Percentiles rank a stretch among this genome's conserved stretches.
Conservation (phyloP, 345 rosid species). For the Citrus reticulata region DNA sequence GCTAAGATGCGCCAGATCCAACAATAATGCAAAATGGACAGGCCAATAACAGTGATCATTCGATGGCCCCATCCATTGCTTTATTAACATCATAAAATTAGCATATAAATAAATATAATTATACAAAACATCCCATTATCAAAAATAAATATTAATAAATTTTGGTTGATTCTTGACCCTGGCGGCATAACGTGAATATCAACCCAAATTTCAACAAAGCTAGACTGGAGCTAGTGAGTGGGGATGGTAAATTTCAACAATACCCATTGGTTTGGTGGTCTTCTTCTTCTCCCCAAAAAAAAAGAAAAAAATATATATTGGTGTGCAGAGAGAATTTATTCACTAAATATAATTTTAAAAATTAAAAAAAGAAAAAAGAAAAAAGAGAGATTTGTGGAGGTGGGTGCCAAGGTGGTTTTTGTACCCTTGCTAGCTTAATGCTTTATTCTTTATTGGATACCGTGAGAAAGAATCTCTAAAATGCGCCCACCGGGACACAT, state of each 20-base stretch:
- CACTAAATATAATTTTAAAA: too few relatives aligned
- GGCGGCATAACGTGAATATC: not conserved
- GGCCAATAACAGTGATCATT: not conserved
- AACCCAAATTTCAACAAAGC: constrained; percentile 3
- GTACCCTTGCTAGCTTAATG: not conserved
- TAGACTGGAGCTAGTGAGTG: not conserved
- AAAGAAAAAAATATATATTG: too few relatives aligned
- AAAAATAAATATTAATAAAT: too few relatives aligned
- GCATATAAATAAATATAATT: too few relatives aligned
- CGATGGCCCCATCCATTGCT: not conserved
- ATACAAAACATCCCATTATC: too few relatives aligned
- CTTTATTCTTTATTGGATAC: constrained; percentile 14
- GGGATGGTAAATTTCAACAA: not conserved
- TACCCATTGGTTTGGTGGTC: too few relatives aligned
- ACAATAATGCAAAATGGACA: not conserved
- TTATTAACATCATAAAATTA: not conserved
- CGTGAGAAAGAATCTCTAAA: constrained; percentile 33
- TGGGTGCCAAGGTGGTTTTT: constrained; percentile 17
- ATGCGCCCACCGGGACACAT: constrained; percentile 26
- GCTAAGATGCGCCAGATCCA: constrained; percentile 10
- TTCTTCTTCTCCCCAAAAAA: too few relatives aligned
- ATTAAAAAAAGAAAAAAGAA: not conserved
- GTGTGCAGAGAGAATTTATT: too few relatives aligned
- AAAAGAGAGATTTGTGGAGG: not conserved
- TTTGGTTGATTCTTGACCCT: not conserved